Conservation (phyloP, 2,329 filamentous ascomycete genomes). For the Colletotrichum plurivorum region DNA sequence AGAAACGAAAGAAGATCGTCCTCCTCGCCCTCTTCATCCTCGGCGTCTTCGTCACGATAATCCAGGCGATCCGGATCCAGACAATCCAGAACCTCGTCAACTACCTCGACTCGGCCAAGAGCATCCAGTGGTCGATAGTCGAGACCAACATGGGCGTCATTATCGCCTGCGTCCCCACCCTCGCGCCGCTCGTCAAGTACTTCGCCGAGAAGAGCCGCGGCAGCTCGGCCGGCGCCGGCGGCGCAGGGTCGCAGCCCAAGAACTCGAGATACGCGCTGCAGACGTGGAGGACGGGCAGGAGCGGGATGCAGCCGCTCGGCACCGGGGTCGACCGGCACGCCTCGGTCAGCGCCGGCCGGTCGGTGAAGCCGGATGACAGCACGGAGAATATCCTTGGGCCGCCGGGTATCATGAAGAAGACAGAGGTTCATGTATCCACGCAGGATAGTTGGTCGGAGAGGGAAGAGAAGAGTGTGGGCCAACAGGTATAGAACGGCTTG, state of each 20-base stretch:
- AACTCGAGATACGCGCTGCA: conserved; percentile 46
- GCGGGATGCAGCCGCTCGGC: conserved; percentile 42
- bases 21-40: conserved; percentile 61
- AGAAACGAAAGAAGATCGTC: conserved; percentile 56
- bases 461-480: too few relatives aligned
- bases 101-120: conserved; percentile 58
- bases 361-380: conserved; percentile 27
- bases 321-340: background rate
- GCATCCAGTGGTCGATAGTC: conserved; percentile 62
- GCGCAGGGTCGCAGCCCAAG: conserved; percentile 7
- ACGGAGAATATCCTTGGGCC: conserved; percentile 28
- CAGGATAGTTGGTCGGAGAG: background rate
- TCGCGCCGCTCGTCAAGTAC: conserved; percentile 57
- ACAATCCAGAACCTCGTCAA: conserved; percentile 60
- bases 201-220: conserved; percentile 48
- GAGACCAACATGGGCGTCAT: conserved; percentile 61
- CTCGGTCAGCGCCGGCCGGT: background rate
- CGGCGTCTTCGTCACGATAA: conserved; percentile 65
- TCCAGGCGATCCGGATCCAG: conserved; percentile 65
- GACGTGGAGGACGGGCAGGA: conserved; percentile 43
- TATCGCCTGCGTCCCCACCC: conserved; percentile 57
- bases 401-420: background rate
- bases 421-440: background rate
- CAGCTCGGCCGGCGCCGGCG: conserved; percentile 27
- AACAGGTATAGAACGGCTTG: too few relatives aligned